Percentiles rank a stretch among this genome's conserved stretches.
phyloP scores from a whole-genome alignment of 192 early-diverging fungal genomes.

The Podila horticola region DNA sequence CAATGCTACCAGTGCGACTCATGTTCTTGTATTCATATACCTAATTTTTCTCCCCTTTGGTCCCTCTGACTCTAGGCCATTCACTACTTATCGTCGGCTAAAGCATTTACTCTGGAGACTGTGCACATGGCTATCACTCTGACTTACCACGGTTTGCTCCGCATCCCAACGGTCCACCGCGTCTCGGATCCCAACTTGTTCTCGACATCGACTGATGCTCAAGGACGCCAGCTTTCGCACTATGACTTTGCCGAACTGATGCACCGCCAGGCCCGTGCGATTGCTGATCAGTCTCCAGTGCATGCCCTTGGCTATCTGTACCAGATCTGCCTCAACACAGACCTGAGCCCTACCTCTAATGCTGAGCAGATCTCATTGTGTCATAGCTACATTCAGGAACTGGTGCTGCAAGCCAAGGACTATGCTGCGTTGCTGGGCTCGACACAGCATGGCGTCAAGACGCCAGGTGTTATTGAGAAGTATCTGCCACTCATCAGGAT shows the following conservation, averaged over 20 bases:
- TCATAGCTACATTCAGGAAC: conserved; percentile 64
- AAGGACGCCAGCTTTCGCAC: conserved; percentile 53
- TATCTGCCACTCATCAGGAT: conserved; percentile 73
- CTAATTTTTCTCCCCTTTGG: not conserved
- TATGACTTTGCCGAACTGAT: conserved; percentile 41
- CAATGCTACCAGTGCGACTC: not conserved
- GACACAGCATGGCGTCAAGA: conserved; percentile 54
- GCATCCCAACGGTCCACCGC: conserved; percentile 68
- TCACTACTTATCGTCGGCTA: conserved; percentile 72
- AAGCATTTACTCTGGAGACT: conserved; percentile 78
- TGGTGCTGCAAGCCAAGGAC: conserved; percentile 70
- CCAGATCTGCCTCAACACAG: conserved; percentile 66
- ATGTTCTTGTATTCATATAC: too few species aligned
- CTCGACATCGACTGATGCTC: conserved; percentile 28
- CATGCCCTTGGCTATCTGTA: conserved; percentile 73
- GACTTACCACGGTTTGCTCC: conserved; percentile 81
- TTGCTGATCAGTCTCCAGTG: conserved; percentile 54
- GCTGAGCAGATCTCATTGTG: conserved; percentile 62
- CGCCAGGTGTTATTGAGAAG: conserved; percentile 74
- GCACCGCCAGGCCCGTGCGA: conserved; percentile 31
- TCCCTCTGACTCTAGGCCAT: conserved; percentile 63
- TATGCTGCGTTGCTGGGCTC: conserved; percentile 67
- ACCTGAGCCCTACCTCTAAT: conserved; percentile 35
- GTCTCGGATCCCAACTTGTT: conserved; percentile 49
- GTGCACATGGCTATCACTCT: conserved; percentile 91